phyloP scores from a whole-genome alignment of 768 basidiomycete genomes.

The Lactarius indigo region DNA sequence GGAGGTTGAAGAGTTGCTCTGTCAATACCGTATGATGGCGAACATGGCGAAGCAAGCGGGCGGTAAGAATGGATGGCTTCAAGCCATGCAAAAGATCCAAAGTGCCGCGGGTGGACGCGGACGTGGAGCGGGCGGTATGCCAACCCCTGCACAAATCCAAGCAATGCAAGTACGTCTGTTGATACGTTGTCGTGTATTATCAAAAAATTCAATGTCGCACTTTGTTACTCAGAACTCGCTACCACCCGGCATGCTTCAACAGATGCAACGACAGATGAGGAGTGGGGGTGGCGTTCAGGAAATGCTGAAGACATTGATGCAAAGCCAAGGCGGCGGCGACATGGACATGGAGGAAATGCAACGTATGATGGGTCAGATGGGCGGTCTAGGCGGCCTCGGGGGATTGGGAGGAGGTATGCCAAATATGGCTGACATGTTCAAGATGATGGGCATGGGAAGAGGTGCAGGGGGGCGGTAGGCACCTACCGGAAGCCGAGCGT shows the following conservation, averaged over 20 bases:
- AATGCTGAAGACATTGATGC: constrained; percentile 99
- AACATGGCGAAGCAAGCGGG: constrained; percentile 99
- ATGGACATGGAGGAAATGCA: constrained; percentile 95
- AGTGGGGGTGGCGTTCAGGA: constrained; percentile 90
- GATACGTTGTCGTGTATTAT: constrained; percentile 1
- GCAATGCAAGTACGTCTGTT: constrained; percentile 77
- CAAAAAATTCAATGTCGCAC: not conserved
- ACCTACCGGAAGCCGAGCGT: not conserved
- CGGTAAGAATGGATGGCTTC: constrained; percentile 93
- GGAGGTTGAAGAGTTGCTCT: constrained; percentile 96
- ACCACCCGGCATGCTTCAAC: constrained; percentile 93
- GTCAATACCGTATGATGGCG: constrained; percentile 98
- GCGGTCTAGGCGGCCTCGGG: constrained; percentile 56
- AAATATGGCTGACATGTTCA: constrained; percentile 75
- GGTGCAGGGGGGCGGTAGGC: constrained; percentile 22
- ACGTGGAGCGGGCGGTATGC: constrained; percentile 82
- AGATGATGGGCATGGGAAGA: constrained; percentile 62
- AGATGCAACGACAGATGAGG: constrained; percentile 81
- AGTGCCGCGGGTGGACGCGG: constrained; percentile 80
- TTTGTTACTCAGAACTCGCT: constrained; percentile 63
- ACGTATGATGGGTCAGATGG: constrained; percentile 92
- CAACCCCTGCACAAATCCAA: constrained; percentile 89
- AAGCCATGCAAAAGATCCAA: constrained; percentile 93
- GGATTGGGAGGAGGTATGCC: constrained; percentile 66
- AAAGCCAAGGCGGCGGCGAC: constrained; percentile 86